phyloP scores from a whole-genome alignment of 768 basidiomycete genomes.

The Clavaria fumosa region DNA sequence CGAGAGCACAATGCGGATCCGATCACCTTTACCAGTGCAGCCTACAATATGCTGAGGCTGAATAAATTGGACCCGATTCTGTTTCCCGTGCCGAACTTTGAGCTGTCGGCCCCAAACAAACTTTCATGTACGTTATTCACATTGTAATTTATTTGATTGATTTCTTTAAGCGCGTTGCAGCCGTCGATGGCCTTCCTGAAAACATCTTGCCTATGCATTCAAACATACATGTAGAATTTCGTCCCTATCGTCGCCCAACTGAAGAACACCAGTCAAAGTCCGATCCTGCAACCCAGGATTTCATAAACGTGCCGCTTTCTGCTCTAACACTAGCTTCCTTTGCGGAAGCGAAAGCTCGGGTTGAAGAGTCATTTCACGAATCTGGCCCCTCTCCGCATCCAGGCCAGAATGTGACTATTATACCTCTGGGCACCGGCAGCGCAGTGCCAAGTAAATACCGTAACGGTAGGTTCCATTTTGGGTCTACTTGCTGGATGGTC shows the following conservation, averaged over 20 bases:
- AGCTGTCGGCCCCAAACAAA: conserved; percentile 23
- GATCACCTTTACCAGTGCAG: conserved; percentile 60
- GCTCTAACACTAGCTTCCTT: conserved; percentile 24
- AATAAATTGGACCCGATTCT: conserved; percentile 54
- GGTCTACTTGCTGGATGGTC: background rate
- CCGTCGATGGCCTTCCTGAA: conserved; percentile 30
- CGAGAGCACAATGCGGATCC: conserved; percentile 43
- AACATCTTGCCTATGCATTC: conserved; percentile 29
- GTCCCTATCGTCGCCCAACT: conserved; percentile 30
- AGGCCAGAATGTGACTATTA: conserved; percentile 40
- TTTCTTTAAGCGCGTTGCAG: conserved; percentile 11
- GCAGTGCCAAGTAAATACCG: conserved; percentile 74
- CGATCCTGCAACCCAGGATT: conserved; percentile 14
- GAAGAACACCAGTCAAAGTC: conserved; percentile 17
- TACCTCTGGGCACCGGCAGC: conserved; percentile 81
- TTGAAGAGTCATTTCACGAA: conserved; percentile 4
- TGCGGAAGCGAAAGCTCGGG: conserved; percentile 18
- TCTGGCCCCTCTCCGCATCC: background rate
- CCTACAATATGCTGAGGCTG: conserved; percentile 56
- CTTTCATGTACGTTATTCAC: conserved; percentile 23
- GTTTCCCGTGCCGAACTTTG: conserved; percentile 54
- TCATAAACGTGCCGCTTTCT: conserved; percentile 21
- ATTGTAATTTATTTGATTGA: background rate
- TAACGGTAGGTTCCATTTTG: conserved; percentile 41
- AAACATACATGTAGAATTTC: conserved; percentile 27